Base-by-base conservation (phyloP, 2,329 filamentous ascomycete genomes). In the Epicoccum sorghinum region DNA sequence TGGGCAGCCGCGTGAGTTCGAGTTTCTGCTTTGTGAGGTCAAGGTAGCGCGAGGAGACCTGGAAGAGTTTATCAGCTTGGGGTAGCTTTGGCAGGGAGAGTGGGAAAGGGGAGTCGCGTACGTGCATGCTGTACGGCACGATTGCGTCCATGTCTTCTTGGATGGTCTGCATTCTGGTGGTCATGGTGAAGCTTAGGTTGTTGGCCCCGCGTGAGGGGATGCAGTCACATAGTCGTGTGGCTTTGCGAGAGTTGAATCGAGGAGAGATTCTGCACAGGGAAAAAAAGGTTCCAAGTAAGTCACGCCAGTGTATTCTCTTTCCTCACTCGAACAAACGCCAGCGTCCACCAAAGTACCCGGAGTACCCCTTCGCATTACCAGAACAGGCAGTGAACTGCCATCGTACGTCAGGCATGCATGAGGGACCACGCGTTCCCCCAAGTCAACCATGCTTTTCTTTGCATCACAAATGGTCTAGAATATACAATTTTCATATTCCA, bases 1-100 rank as follows among this genome's bases (percentile, higher is more conserved):
- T 45, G 2, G 52, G 52, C 1, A 56, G 9, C 2, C 52, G 42
- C 7, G 52, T 56, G 7, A 81, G 69, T 7, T 77, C 73, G 8
- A 90, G 78, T 70, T 90, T 90, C 69, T 85, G 82, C 66, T 78
- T 82, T 5, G 87, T 90, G 55, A 89, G 78, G 40, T 88, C 82
- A 1, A 90, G 79, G 69, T 89, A 89, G 64, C 83, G 85, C 49
- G 81, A 83, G 2, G 86, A 89, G 13, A 89, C 32, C 32, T 33
- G 10, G 32, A 33, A 4, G 13, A 12, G 32, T 8, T 33, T 33
- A 33, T 7, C 13, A 13, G 32, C 7, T 4, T 3, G 32, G 2
- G 32, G 32, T 33, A 3, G 32, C 7, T 4, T 33, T 7, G 9
- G 32, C 1, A 33, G 10, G 7, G 13, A 5, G 32, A 33, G 10